phyloP scores from a whole-genome alignment of 805 yeast species.

The Yamadazyma takamatsuzukensis region DNA sequence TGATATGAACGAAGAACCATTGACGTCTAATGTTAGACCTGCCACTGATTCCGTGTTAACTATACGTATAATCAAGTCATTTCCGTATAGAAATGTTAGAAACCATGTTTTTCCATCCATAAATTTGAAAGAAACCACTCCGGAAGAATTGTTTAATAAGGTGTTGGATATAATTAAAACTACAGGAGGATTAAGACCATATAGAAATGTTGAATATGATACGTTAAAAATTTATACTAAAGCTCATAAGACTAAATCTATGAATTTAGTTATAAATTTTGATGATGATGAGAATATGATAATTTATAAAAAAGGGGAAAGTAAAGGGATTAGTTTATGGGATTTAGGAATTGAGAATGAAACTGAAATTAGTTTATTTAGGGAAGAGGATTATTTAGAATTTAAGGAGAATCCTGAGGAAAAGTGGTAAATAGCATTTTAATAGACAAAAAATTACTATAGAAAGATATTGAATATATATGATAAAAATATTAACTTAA shows the following conservation, averaged over 20 bases:
- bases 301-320: conserved; percentile 20
- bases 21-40: conserved; percentile 77
- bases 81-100: conserved; percentile 84
- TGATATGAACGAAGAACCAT: conserved; percentile 80
- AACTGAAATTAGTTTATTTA: conserved; percentile 86
- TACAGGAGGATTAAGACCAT: conserved; percentile 75
- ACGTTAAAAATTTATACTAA: conserved; percentile 84
- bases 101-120: conserved; percentile 67
- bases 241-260: conserved; percentile 92
- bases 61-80: conserved; percentile 82
- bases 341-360: conserved; percentile 65
- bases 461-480: too few relatives aligned
- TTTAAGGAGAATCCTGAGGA: conserved; percentile 84
- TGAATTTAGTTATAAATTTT: conserved; percentile 86
- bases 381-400: conserved; percentile 57
- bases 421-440: conserved; percentile 60
- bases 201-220: conserved; percentile 69
- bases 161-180: conserved; percentile 45
- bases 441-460: too few relatives aligned
- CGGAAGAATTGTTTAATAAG: conserved; percentile 55
- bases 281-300: conserved; percentile 78
- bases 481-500: too few relatives aligned
- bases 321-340: conserved; percentile 23
- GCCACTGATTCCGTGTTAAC: conserved; percentile 74
- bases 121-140: conserved; percentile 67